Evolutionary conservation across 2,329 filamentous ascomycete species (phyloP), one percentile per base, ranked within the genome.

Genomic region (Kalmusia sp.): DNA sequence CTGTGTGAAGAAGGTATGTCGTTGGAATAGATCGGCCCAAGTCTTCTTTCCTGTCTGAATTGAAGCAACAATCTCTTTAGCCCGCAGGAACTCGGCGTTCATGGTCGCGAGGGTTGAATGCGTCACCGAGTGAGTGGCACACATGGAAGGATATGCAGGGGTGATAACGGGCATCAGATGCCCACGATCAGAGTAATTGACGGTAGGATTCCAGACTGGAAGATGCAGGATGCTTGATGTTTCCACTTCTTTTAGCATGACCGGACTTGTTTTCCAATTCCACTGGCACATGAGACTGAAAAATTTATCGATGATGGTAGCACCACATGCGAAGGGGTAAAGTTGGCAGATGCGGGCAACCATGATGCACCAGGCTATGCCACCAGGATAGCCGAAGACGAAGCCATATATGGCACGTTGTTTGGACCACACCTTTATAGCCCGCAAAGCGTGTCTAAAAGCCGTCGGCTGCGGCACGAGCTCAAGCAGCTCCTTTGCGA

Each of bases 111-210:
- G 91, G 1, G 92, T 96, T 1, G 93, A 98, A 60, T 85, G 81
- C 3, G 90, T 93, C 55, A 99, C 88, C 68, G 96, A 98, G 79
- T 96, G 95, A 0, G 95, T 98, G 1, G 95, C 89, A 73, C 95
- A 98, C 93, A 97, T 98, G 44, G 92, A 96, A 2, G 95, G 95
- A 72, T 97, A 98, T 1, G 95, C 93, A 1, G 95, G 95, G 1
- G 95, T 99, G 68, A 99, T 98, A 74, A 99, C 91, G 24, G 95
- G 95, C 95, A 99, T 99, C 47, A 97, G 80, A 74, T 98, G 93
- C 62, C 87, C 90, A 37, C 85, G 85, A 73, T 98, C 95, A 49
- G 86, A 84, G 55, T 87, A 86, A 73, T 96, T 96, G 25, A 92
- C 80, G 83, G 88, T 89, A 28, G 95, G 95, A 68, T 99, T 98